Evolutionary conservation across 139 green algal species (phyloP).

Genomic region (Chlorella ohadii): DNA sequence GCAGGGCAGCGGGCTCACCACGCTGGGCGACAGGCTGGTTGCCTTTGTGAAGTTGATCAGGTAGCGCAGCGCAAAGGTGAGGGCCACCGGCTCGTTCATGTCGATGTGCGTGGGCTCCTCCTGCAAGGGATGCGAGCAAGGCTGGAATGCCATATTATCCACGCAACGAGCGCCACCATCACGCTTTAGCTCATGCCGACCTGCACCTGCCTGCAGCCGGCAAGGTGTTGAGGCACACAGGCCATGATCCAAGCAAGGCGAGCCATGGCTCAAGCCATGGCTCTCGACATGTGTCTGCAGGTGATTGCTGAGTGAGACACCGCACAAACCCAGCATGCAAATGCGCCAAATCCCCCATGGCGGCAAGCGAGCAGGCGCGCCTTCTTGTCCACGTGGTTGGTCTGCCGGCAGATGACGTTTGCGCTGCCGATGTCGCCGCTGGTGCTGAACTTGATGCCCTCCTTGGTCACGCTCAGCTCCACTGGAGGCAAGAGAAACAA

Average conservation of each 20-base stretch:
- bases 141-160: no score
- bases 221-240: no score
- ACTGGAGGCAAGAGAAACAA: constrained; percentile 33
- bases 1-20: constrained; percentile 38
- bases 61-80: constrained; percentile 97
- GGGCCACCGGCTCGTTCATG: constrained; percentile 88
- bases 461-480: constrained; percentile 93
- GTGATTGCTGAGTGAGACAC: no score
- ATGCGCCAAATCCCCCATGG: no score
- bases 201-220: no score
- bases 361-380: neutral
- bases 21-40: constrained; percentile 58
- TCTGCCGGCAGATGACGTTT: constrained; percentile 85
- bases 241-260: no score
- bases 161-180: no score
- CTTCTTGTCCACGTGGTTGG: constrained; percentile 34
- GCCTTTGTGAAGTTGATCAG: constrained; percentile 97
- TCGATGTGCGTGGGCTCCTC: constrained; percentile 89
- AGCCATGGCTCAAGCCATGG: no score
- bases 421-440: constrained; percentile 93
- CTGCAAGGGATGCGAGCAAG: constrained; percentile 24
- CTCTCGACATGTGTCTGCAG: no score
- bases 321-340: no score
- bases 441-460: constrained; percentile 94
- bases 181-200: no score